These are phyloP conservation scores for Aspergillus flavus DNA, from an alignment of 2,329 filamentous ascomycete genomes.

Conservation along the genomic window DNA sequence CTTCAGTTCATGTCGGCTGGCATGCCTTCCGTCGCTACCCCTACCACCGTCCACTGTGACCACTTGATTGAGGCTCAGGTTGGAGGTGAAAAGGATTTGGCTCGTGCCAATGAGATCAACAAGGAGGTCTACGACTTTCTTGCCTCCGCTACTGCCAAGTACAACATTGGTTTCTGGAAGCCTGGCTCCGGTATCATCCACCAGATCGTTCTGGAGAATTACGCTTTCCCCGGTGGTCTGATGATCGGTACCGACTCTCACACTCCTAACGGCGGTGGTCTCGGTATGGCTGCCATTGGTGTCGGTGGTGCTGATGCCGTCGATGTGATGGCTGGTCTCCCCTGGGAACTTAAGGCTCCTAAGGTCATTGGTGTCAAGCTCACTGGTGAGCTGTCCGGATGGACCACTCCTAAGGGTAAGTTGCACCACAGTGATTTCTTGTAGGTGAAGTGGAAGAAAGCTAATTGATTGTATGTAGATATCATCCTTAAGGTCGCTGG, in stretches of 20 bases:
- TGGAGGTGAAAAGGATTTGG: constrained; percentile 91
- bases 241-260: constrained; percentile 98
- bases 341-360: constrained; percentile 97
- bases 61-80: constrained; percentile 98
- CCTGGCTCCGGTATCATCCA: constrained; percentile 99
- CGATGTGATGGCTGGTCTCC: constrained; percentile 95
- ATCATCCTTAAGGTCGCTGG: constrained; percentile 97
- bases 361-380: constrained; percentile 97
- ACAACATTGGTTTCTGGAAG: constrained; percentile 99
- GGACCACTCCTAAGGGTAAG: constrained; percentile 88
- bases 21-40: constrained; percentile 93
- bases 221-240: constrained; percentile 97
- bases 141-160: constrained; percentile 91
- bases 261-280: constrained; percentile 95
- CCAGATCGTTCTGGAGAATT: constrained; percentile 98
- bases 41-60: constrained; percentile 95
- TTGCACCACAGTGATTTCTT: constrained; percentile 15
- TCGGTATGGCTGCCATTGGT: constrained; percentile 93
- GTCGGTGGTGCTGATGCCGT: constrained; percentile 98
- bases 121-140: constrained; percentile 99
- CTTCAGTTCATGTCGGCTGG: constrained; percentile 99
- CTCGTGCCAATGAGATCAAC: constrained; percentile 88
- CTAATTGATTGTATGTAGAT: constrained; percentile 55
- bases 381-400: constrained; percentile 84
- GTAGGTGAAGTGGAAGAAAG: background rate